Conservation (phyloP, 805 yeast genomes). For the Schwanniomyces yamadae region DNA sequence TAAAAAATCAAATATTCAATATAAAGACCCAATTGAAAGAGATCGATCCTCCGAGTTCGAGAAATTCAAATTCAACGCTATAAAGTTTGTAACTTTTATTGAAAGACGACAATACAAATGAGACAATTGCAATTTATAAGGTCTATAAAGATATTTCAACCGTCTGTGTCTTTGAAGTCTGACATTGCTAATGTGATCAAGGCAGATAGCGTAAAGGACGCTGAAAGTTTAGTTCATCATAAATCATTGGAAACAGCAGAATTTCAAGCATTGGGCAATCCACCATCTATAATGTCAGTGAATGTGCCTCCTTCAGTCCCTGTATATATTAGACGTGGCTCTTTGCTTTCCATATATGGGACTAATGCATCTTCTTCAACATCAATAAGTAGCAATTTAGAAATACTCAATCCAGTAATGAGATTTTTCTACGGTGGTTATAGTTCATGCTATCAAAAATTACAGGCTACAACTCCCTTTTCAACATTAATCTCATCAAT, state of each 20-base stretch:
- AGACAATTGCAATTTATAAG: slow-evolving; percentile 8
- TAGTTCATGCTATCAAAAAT: slow-evolving; percentile 44
- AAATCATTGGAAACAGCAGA: slow-evolving; percentile 22
- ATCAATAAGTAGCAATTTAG: slow-evolving; percentile 24
- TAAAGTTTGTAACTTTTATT: neutral
- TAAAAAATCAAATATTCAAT: too few relatives aligned
- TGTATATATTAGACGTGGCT: slow-evolving; percentile 45
- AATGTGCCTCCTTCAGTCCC: slow-evolving; percentile 61
- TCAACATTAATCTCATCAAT: slow-evolving; percentile 44
- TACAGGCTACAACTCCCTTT: slow-evolving; percentile 49
- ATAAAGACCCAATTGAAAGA: too few relatives aligned
- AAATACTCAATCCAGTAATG: slow-evolving; percentile 37
- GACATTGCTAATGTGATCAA: slow-evolving; percentile 6
- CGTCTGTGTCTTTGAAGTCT: slow-evolving; percentile 5
- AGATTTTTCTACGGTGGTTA: slow-evolving; percentile 46
- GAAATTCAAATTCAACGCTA: neutral
- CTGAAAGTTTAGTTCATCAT: slow-evolving; percentile 14
- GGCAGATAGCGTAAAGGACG: slow-evolving; percentile 10
- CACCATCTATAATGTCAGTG: slow-evolving; percentile 49
- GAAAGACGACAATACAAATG: neutral
- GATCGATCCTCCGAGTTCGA: neutral
- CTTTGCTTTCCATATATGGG: slow-evolving; percentile 50
- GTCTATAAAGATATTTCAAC: slow-evolving; percentile 11
- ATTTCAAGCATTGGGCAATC: slow-evolving; percentile 46
- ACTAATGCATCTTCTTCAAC: slow-evolving; percentile 14